Base-by-base conservation (phyloP, 768 basidiomycete genomes). In the Candolleomyces aberdarensis region DNA sequence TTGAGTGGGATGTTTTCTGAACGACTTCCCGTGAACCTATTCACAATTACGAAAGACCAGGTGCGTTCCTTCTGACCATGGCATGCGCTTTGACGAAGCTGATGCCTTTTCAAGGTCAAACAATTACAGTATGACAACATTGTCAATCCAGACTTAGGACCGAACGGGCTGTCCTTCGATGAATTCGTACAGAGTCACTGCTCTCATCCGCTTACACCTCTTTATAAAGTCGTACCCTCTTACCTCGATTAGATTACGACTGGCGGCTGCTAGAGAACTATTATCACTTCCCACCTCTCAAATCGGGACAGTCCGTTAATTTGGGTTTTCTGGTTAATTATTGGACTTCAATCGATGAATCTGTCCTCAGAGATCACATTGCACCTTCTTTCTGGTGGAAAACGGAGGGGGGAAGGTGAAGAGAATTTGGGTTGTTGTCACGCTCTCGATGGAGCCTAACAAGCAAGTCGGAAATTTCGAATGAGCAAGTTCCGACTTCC, bases 41-140 rank as follows among this genome's bases (percentile, higher is more conserved):
- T 91, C 63, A 91, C 90, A 0, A 65, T 92, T 17, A 90, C 91
- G 14, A 78, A 83, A 39, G 82, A 83, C 62, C 89, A 92, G 78
- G 90, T 89, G 52, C 57, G 55, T 19, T 32, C 50, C 32, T 51
- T 32, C 52, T 13, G 26, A 44, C 20, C 46, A 50, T 26, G 26
- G n/a, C 31, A n/a, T 46, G 29, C 17, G 9, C 26, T 60, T 22
- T 46, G 7, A 46, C 7, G 3, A 7, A 17, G 44, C 44, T 46
- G 19, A 46, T 48, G 32, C 31, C 31, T 10, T 40, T 36, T 54
- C n/a, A 56, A 89, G 88, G 76, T 89, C 44, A 77, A 82, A 60
- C 89, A 89, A 69, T 74, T 91, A 22, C 80, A 81, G 60, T 69
- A 67, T 15, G 86, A 91, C 66, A 90, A 89, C 59, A 64, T 85